Conservation (phyloP, 2,329 filamentous ascomycete species). For the Epichloe gansuensis region DNA sequence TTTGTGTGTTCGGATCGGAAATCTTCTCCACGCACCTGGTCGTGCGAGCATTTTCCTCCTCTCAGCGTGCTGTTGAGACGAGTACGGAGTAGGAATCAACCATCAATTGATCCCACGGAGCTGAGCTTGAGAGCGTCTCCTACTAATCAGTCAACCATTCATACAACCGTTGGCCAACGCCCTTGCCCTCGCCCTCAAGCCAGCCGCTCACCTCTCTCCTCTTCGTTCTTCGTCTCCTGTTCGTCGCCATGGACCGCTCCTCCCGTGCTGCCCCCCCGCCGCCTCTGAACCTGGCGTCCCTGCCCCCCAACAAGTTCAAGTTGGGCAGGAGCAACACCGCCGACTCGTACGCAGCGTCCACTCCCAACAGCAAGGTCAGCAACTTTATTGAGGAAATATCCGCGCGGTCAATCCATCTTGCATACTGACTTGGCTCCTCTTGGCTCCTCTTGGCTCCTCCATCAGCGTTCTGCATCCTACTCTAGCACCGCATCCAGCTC, state of each 20-base stretch:
- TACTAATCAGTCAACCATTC: no score
- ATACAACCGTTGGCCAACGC: neutral
- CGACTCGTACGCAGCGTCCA: constrained; percentile 12
- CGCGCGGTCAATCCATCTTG: no score
- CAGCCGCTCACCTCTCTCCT: neutral
- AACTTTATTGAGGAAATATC: no score
- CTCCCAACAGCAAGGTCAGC: constrained; percentile 13
- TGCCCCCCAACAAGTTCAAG: constrained; percentile 9
- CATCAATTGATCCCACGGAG: no score
- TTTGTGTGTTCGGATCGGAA: no score
- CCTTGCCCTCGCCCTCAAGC: neutral
- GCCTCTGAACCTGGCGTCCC: constrained; percentile 6
- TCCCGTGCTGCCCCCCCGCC: constrained; percentile 7
- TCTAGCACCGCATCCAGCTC: constrained; percentile 16
- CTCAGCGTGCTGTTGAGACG: neutral
- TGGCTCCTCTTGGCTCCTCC: neutral
- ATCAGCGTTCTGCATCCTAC: constrained; percentile 17
- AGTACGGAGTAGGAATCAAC: neutral
- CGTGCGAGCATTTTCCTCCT: neutral
- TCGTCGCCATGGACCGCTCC: constrained; percentile 2
- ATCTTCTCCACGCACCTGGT: neutral
- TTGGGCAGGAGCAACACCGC: constrained; percentile 11
- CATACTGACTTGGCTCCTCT: constrained; percentile 10
- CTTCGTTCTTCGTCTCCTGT: neutral
- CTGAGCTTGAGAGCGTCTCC: no score